Percentiles rank a stretch among this genome's conserved stretches.
Evolutionary conservation across 768 basidiomycete genomes (phyloP).

Genomic region (Hypholoma fasciculare): DNA sequence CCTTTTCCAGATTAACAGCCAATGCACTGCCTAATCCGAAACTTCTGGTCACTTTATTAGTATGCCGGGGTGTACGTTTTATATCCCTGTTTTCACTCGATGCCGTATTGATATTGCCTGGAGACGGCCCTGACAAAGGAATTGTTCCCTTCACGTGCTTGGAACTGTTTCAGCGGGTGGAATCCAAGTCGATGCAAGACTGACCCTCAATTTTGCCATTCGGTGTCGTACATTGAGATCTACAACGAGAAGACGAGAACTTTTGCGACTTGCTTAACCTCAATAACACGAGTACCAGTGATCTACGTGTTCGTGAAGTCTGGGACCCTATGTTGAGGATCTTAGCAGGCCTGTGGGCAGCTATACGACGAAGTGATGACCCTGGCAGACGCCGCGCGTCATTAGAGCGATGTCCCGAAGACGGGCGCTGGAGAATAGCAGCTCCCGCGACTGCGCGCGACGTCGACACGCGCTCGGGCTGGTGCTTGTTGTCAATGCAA

Average conservation of each 20-base stretch:
- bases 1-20: background rate
- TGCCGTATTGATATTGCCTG: background rate
- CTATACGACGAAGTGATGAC: conserved; percentile 98
- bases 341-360: conserved; percentile 88
- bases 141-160: conserved; percentile 96
- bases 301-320: conserved; percentile 93
- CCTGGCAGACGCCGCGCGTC: conserved; percentile 99
- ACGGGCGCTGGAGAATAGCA: no score
- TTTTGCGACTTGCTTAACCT: conserved; percentile 96
- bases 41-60: conserved; percentile 35
- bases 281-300: conserved; percentile 94
- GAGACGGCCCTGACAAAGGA: conserved; percentile 94
- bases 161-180: conserved; percentile 87
- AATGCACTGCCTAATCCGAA: background rate
- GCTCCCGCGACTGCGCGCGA: no score
- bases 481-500: no score
- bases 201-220: conserved; percentile 78
- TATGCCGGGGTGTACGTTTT: conserved; percentile 91
- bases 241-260: conserved; percentile 99
- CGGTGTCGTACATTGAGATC: conserved; percentile 99
- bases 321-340: conserved; percentile 99
- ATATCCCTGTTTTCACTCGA: background rate
- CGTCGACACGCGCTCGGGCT: no score
- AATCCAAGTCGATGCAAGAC: conserved; percentile 59
- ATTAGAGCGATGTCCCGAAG: no score